Evolutionary conservation across 345 rosid genomes (phyloP).

Genomic region (Theobroma cacao): DNA sequence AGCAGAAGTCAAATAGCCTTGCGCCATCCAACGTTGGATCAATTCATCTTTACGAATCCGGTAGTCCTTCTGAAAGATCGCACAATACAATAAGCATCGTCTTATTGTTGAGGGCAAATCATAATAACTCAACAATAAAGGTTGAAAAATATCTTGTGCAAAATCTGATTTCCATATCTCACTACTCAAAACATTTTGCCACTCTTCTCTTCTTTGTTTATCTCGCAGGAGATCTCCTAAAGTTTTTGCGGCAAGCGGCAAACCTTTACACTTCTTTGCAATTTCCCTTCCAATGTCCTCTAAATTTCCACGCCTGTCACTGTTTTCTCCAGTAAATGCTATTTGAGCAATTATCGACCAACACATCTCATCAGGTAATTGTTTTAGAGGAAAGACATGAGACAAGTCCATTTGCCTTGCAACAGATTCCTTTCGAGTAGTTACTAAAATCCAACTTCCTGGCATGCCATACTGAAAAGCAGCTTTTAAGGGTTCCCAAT

Average conservation of each 20-base stretch:
- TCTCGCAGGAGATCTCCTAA: neutral
- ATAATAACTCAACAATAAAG: constrained; percentile 1
- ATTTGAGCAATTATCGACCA: neutral
- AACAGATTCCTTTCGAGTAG: neutral
- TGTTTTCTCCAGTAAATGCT: neutral
- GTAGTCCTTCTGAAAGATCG: neutral
- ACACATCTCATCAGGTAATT: neutral
- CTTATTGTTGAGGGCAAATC: neutral
- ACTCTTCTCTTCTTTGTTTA: neutral
- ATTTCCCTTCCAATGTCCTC: neutral
- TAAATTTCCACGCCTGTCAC: neutral
- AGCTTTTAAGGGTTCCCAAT: neutral
- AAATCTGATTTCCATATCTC: neutral
- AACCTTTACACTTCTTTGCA: constrained; percentile 1
- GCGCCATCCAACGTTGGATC: neutral
- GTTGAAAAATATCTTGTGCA: neutral
- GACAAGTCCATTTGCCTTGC: neutral
- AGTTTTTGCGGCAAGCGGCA: neutral
- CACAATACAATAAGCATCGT: neutral
- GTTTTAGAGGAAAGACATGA: neutral
- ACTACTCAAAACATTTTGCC: neutral
- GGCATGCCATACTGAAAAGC: neutral
- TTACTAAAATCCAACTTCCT: constrained; percentile 2
- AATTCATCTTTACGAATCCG: neutral
- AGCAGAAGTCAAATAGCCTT: neutral